Base-by-base conservation (phyloP, 352 stramenopile genomes). In the Phytophthora hybrid region DNA sequence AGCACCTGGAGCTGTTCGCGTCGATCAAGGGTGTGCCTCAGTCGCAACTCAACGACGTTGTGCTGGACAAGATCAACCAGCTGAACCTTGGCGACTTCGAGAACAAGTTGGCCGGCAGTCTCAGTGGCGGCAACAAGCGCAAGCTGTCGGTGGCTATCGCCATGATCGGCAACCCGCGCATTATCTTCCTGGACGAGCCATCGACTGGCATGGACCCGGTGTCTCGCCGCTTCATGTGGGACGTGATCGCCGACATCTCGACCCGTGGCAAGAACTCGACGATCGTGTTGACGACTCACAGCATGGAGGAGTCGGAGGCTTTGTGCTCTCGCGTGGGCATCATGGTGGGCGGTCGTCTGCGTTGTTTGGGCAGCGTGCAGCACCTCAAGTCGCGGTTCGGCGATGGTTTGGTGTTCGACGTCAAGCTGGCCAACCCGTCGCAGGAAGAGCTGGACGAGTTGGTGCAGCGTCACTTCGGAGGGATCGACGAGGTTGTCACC, bases 291-390 rank as follows among this genome's bases (percentile, higher is more conserved):
- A 99, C 96, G 13, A 99, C 97, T 0, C 97, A 99, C 78, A 98
- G 93, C 66, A 99, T 99, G 97, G 90, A 98, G 59, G 97, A 99
- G 69, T 97, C 84, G 5, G 97, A 99, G 63, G 92, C 91, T 9
- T 77, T 99, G 10, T 99, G 96, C 67, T 93, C 95, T 44, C 89
- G 95, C 41, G 96, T 99, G n/a, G 96, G 90, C 6, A 99, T 99
- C 59, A 98, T 99, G 85, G 89, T 94, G 4, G 87, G 87, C 37
- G 89, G 89, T 58, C 85, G 82, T 13, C 60, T 96, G 32, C 85
- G 86, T 18, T 96, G 91, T 51, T 73, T 98, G 11, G 95, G 95
- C 32, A 98, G 80, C 49, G 78, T 95, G 0, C 90, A 99, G 84
- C 96, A 99, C 79, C 77, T 99, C 56, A 99, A 99, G 83, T 80